phyloP scores from a whole-genome alignment of 2,329 filamentous ascomycete genomes.

The Colletotrichum sp. region DNA sequence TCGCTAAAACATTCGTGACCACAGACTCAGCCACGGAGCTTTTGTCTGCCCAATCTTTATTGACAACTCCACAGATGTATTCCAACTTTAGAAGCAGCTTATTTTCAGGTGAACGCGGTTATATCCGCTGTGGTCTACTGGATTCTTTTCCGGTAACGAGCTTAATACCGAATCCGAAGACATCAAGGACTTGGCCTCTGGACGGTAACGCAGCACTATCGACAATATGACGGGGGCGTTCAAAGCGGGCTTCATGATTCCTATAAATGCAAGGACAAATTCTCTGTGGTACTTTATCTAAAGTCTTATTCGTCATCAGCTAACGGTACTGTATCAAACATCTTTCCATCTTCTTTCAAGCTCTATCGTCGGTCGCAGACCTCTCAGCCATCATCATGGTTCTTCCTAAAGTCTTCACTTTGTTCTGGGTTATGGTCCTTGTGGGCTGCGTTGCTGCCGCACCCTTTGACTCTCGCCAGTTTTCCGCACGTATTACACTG shows the following conservation, averaged over 20 bases:
- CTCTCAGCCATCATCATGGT: background rate
- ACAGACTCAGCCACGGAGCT: no score
- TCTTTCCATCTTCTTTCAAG: background rate
- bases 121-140: no score
- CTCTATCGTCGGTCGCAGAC: background rate
- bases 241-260: background rate
- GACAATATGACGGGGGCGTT: background rate
- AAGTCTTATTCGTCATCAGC: background rate
- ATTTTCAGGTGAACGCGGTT: fast-evolving
- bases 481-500: background rate
- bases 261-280: fast-evolving
- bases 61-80: no score
- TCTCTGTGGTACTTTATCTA: background rate
- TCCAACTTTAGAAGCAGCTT: no score
- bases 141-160: fast-evolving
- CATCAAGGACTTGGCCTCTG: fast-evolving
- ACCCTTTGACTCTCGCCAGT: background rate
- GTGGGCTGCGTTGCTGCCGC: background rate
- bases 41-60: no score
- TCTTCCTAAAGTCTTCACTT: background rate
- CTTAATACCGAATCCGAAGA: background rate
- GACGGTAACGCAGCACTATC: background rate
- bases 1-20: no score
- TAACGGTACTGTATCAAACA: fast-evolving
- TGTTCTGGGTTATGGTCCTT: background rate